A percentile compares a stretch with the other conserved stretches of the same genome.
These are phyloP conservation scores for Vicia faba DNA, from an alignment of 306 rosid species.

Conservation along the genomic window DNA sequence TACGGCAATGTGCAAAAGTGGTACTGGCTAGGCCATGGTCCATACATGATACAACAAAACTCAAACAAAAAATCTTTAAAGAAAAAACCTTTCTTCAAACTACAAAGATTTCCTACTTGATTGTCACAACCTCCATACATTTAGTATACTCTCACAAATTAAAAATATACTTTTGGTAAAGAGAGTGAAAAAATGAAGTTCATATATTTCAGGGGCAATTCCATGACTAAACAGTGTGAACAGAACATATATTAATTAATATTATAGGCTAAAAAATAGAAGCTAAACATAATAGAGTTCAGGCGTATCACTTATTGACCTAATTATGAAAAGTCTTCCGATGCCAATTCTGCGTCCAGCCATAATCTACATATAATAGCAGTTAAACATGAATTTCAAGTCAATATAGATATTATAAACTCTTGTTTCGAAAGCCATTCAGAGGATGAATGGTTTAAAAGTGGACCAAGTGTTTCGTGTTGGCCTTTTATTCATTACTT, in stretches of 20 bases:
- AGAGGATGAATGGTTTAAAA: not conserved
- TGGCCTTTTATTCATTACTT: not conserved
- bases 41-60: not conserved
- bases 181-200: too few relatives aligned
- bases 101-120: too few relatives aligned
- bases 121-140: too few relatives aligned
- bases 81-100: too few relatives aligned
- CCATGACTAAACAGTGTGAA: not conserved
- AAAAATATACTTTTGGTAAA: too few relatives aligned
- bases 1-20: not conserved
- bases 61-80: too few relatives aligned
- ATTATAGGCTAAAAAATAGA: too few relatives aligned
- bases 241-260: too few relatives aligned
- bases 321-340: conserved; percentile 1
- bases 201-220: too few relatives aligned
- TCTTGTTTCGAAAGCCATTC: not conserved
- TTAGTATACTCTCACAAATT: too few relatives aligned
- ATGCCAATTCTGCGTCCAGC: not conserved
- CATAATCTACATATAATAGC: not conserved
- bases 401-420: not conserved
- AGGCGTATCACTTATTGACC: not conserved
- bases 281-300: not conserved
- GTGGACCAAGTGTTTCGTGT: too few relatives aligned
- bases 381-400: conserved; percentile 11
- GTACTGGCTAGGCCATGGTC: not conserved